Evolutionary conservation across 108 stramenopile genomes (phyloP), one percentile per base, ranked within the genome.

Genomic region (Nitzschia sp.): DNA sequence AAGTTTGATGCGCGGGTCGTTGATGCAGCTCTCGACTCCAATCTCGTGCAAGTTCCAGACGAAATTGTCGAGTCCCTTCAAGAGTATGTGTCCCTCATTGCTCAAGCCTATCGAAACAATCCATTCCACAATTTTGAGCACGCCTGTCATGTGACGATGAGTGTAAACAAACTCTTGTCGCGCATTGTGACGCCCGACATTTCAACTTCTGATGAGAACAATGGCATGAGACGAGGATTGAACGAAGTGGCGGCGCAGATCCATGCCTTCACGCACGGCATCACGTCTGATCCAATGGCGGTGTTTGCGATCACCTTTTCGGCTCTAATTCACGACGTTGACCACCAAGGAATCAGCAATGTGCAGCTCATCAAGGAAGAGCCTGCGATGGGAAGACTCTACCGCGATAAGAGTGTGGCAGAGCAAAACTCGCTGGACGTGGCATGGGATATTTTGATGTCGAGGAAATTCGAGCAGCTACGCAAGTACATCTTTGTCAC

Each of bases 111-210:
- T 56, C 67, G 51, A 15, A 30, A 49, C 13, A 79, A 82, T 15
- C 47, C 58, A 21, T 86, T 81, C 63, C 82, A 83, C 72, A 81
- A 82, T 54, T 72, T 84, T 19, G 87, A 56, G 28, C 31, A 33
- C 11, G 30, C 56, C 56, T 58, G 30, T 17, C 49, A 65, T 28
- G 64, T 65, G 1, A 49, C 64, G 27, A 51, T 65, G 49, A 32
- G 30, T 53, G 49, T 53, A 1, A 65, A 32, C 30, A 65, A 65
- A 13, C 45, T 65, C 5, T 31, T 65, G 28, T 18, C 18, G 0
- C 28, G 64, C 2, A 31, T 65, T 29, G 64, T 65, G 4, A 30
- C 64, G 1, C 64, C 64, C 11, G 34, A 48, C 23, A 2, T 49
- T 28, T 11, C 30, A 4, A 25, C 28, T 29, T 13, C 30, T 29